These are phyloP conservation scores for Chrysosphaeria jannelii DNA, from an alignment of 2,329 filamentous ascomycete genomes.

Conservation along the genomic window DNA sequence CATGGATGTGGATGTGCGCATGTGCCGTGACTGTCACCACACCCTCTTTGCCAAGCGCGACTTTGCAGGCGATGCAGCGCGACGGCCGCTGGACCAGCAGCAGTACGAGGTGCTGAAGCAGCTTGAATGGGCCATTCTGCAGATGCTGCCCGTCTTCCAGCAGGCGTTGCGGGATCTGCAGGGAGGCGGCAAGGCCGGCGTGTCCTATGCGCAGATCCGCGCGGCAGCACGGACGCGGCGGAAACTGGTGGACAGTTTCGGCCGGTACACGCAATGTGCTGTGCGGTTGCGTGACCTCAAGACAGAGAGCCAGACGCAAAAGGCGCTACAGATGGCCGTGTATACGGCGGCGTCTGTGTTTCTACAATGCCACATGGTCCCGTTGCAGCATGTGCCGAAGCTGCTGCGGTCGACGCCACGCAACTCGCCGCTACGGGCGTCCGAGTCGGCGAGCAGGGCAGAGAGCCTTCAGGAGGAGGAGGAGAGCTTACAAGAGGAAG, in stretches of 20 bases:
- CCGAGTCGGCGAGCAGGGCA: constrained; percentile 12
- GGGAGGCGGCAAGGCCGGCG: constrained; percentile 14
- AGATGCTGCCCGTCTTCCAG: constrained; percentile 62
- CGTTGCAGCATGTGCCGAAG: constrained; percentile 43
- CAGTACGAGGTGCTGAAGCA: constrained; percentile 61
- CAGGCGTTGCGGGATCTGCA: constrained; percentile 44
- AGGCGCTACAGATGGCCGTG: constrained; percentile 48
- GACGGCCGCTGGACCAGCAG: constrained; percentile 43
- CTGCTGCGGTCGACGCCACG: constrained; percentile 16
- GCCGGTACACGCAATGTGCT: constrained; percentile 61
- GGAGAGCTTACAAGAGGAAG: constrained; percentile 42
- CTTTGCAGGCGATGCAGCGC: constrained; percentile 37
- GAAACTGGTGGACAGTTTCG: constrained; percentile 62
- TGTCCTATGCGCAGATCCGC: constrained; percentile 36
- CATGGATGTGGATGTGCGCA: constrained; percentile 51
- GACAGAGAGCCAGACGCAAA: constrained; percentile 39
- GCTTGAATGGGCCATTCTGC: constrained; percentile 62
- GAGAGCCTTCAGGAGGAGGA: too few relatives aligned
- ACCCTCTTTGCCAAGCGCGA: constrained; percentile 37
- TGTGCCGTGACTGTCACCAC: constrained; percentile 65
- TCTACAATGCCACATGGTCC: constrained; percentile 70
- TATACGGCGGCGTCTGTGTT: constrained; percentile 61
- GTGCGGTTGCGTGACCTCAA: constrained; percentile 54
- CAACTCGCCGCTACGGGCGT: constrained; percentile 15
- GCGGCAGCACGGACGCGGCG: constrained; percentile 79